These are phyloP conservation scores for Lodderomyces oxycetoniae DNA, from an alignment of 1,139 yeast genomes.

Conservation along the genomic window DNA sequence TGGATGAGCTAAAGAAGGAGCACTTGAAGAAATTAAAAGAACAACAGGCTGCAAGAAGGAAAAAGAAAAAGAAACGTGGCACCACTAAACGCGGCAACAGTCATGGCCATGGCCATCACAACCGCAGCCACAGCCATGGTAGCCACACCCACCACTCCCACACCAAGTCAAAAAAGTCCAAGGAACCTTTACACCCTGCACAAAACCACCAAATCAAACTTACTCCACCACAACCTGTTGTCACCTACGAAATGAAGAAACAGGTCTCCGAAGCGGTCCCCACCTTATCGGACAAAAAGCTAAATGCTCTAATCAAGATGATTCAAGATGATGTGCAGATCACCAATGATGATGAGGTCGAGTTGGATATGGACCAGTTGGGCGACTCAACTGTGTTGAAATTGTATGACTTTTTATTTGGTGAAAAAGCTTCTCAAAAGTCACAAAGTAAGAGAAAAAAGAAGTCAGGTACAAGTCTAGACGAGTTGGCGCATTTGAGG, in stretches of 20 bases:
- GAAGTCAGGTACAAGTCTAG: slow-evolving; percentile 46
- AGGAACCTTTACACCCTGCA: slow-evolving; percentile 2
- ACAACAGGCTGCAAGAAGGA: slow-evolving; percentile 42
- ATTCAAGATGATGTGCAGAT: slow-evolving; percentile 82
- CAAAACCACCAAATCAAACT: slow-evolving; percentile 8
- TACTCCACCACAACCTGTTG: slow-evolving; percentile 34
- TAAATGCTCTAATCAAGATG: slow-evolving; percentile 78
- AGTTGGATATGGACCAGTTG: slow-evolving; percentile 90
- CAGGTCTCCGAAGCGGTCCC: slow-evolving; percentile 86
- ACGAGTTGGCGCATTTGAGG: slow-evolving; percentile 80
- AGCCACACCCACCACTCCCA: neutral
- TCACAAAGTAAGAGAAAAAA: slow-evolving; percentile 40
- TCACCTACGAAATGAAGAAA: slow-evolving; percentile 94
- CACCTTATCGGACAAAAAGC: slow-evolving; percentile 70
- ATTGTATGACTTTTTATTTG: slow-evolving; percentile 74
- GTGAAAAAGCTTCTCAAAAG: slow-evolving; percentile 44
- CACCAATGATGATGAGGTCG: slow-evolving; percentile 77
- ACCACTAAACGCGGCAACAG: neutral
- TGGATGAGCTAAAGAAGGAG: slow-evolving; percentile 72
- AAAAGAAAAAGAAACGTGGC: slow-evolving; percentile 40
- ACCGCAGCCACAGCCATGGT: slow-evolving; percentile 1
- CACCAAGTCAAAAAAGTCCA: slow-evolving; percentile 3
- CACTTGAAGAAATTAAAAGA: slow-evolving; percentile 55
- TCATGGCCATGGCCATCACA: neutral
- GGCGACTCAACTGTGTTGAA: slow-evolving; percentile 81